Base-by-base conservation (phyloP, 2,329 filamentous ascomycete species). In the Pseudogymnoascus sp. region DNA sequence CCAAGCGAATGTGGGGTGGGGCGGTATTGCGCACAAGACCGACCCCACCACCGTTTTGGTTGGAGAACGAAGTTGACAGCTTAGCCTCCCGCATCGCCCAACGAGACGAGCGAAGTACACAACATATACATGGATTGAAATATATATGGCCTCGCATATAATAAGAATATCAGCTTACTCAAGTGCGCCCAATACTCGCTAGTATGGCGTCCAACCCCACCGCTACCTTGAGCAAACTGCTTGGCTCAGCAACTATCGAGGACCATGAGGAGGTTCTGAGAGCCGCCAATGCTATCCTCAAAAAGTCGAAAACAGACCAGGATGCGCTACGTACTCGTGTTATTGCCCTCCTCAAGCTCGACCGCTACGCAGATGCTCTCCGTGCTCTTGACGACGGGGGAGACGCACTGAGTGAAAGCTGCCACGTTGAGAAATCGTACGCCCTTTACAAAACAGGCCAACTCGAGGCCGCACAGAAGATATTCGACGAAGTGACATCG, bases 361-460 rank as follows among this genome's bases (percentile, higher is more conserved):
- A 94, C 74, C 88, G 90, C 63, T 94, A 88, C 74, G 84, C 89
- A 63, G 90, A 94, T 73, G 89, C 89, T 51, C 78, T 91, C 58
- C 84, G 84, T 63, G 81, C 84, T 62, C 81, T 93, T 63, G 82
- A 86, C 64, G 83, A 86, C 36, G 85, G 80, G 15, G 85, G 85
- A 58, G 78, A 82, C 63, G 78, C 77, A 66, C 76, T 92, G 63
- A 83, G 86, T 71, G 77, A 82, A 39, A 75, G 76, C 63, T 90
- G 87, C 67, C 71, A 76, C 13, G 79, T 92, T 44, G 90, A 92
- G 74, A 87, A 87, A 72, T 84, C 88, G 2, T 95, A 95, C 77
- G 87, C 89, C n/a, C 80, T 92, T 17, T 95, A 94, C 77, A 94
- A 92, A 77, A 82, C 84, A 0, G 89, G 89, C 25, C 80, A 85